A percentile compares a stretch with the other conserved stretches of the same genome.
phyloP scores from a whole-genome alignment of 106 monocot species.

The Amphibolis antarctica region DNA sequence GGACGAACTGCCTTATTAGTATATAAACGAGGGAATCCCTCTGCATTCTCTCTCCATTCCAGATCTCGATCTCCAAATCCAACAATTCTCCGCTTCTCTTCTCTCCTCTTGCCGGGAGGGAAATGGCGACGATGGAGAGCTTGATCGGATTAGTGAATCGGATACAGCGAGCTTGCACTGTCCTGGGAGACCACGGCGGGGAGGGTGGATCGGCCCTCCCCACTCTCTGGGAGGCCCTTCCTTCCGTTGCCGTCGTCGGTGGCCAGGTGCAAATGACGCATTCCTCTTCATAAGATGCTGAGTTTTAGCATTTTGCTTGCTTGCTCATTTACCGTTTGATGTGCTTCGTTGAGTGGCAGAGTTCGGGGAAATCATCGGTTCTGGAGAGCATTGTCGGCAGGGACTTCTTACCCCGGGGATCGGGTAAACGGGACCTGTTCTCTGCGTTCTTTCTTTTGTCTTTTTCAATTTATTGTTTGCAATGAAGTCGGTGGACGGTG shows the following conservation, averaged over 20 bases:
- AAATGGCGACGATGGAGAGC: conserved; percentile 84
- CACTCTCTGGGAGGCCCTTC: conserved; percentile 66
- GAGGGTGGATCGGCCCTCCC: conserved; percentile 27
- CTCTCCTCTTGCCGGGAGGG: background rate
- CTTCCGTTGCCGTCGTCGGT: conserved; percentile 80
- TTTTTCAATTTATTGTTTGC: conserved; percentile 2
- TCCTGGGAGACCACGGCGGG: conserved; percentile 75
- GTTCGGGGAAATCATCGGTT: conserved; percentile 79
- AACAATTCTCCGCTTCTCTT: background rate
- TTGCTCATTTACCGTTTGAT: background rate
- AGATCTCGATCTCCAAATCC: conserved; percentile 1
- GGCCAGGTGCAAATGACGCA: conserved; percentile 34
- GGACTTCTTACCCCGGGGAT: conserved; percentile 74
- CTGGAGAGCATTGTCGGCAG: conserved; percentile 75
- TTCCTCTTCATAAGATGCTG: background rate
- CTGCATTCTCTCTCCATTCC: background rate
- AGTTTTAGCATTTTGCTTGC: background rate
- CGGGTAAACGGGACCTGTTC: conserved; percentile 22
- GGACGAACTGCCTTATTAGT: no score
- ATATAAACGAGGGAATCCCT: background rate
- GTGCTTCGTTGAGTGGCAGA: conserved; percentile 19
- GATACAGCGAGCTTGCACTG: conserved; percentile 90
- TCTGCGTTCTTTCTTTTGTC: background rate
- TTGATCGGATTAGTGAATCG: conserved; percentile 79
- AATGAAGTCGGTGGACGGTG: no score